Percentiles rank a stretch among this genome's conserved stretches.
phyloP scores from a whole-genome alignment of 345 rosid species.

The Erucastrum elatum region DNA sequence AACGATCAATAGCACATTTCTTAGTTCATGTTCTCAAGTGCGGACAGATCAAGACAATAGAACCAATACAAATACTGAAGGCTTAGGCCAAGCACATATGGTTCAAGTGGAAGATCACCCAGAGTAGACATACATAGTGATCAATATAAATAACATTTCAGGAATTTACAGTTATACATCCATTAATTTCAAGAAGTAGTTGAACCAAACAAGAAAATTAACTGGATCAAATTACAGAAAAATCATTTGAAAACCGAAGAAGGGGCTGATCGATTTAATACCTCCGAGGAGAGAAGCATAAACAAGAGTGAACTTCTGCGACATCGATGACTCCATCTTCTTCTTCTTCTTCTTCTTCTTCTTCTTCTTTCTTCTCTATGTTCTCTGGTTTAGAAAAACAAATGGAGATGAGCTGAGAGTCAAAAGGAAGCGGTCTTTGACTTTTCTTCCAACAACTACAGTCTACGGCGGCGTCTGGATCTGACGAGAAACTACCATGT shows the following conservation, averaged over 20 bases:
- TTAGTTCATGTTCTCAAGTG: background rate
- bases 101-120: background rate
- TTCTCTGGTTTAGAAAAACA: background rate
- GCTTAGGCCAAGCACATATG: background rate
- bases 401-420: background rate
- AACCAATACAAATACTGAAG: background rate
- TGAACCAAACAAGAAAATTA: background rate
- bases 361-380: constrained; percentile 19
- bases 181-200: background rate
- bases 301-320: constrained; percentile 40
- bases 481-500: background rate
- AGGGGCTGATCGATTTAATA: constrained; percentile 21
- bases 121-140: background rate
- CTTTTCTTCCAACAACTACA: background rate
- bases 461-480: constrained; percentile 4
- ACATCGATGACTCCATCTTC: constrained; percentile 45
- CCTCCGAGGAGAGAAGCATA: constrained; percentile 63
- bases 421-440: constrained; percentile 4
- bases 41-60: background rate
- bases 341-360: constrained; percentile 12
- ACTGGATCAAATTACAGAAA: background rate
- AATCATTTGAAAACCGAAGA: background rate
- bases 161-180: background rate
- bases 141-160: background rate
- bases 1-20: background rate